phyloP scores from a whole-genome alignment of 164 flowering plant species.

The Magnolia officinalis region DNA sequence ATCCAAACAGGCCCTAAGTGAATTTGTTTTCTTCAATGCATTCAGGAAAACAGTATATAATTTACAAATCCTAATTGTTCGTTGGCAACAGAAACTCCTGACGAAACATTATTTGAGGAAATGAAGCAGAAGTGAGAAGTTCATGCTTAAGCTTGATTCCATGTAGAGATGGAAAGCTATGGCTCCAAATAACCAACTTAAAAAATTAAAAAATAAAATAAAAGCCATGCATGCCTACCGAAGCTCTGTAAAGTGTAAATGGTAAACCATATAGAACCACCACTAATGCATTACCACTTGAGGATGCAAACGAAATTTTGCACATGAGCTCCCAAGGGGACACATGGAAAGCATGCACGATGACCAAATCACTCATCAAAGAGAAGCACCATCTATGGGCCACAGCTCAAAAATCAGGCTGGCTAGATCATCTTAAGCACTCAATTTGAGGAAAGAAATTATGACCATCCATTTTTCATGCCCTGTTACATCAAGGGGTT shows the following conservation, averaged over 20 bases:
- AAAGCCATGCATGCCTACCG: too few relatives aligned
- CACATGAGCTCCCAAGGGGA: background rate
- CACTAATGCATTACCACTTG: background rate
- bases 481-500: background rate
- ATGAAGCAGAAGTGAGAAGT: background rate
- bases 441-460: background rate
- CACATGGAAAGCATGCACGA: background rate
- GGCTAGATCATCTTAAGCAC: background rate
- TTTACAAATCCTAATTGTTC: too few relatives aligned
- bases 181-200: background rate
- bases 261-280: background rate
- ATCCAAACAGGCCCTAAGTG: too few relatives aligned
- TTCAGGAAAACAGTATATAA: too few relatives aligned
- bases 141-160: too few relatives aligned
- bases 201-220: too few relatives aligned
- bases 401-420: background rate
- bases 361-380: background rate
- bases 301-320: background rate
- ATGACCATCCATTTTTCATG: background rate
- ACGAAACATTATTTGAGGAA: background rate
- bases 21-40: too few relatives aligned
- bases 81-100: background rate
- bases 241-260: background rate
- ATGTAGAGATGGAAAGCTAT: too few relatives aligned
- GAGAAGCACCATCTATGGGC: background rate